These are phyloP conservation scores for Aspergillus tanneri DNA, from an alignment of 2,329 filamentous ascomycete species.

Conservation along the genomic window DNA sequence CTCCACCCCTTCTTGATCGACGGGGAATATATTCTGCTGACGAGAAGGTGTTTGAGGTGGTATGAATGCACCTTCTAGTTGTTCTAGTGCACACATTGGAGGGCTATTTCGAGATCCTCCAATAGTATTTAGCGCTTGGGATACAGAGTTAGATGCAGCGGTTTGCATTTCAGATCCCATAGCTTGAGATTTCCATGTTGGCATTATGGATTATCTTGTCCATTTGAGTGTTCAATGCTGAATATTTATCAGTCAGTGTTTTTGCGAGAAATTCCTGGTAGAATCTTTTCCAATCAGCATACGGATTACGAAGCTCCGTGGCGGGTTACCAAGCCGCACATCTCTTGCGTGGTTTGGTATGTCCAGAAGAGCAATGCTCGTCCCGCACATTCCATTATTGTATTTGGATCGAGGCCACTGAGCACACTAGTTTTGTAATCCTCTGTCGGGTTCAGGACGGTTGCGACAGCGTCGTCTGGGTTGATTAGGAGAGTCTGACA, in stretches of 20 bases:
- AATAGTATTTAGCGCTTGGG: conserved; percentile 46
- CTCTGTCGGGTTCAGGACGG: conserved; percentile 73
- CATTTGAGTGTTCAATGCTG: conserved; percentile 62
- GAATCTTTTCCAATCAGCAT: conserved; percentile 49
- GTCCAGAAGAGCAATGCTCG: conserved; percentile 80
- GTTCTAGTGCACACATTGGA: conserved; percentile 13
- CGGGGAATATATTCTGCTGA: conserved; percentile 22
- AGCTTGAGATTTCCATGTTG: conserved; percentile 66
- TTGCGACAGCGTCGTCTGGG: conserved; percentile 71
- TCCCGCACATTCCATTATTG: conserved; percentile 83
- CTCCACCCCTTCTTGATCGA: conserved; percentile 33
- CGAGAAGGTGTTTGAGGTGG: conserved; percentile 27
- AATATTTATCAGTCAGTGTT: conserved; percentile 70
- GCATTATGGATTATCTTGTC: conserved; percentile 74
- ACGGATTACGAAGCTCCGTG: not conserved
- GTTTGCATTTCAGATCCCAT: conserved; percentile 55
- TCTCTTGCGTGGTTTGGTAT: conserved; percentile 81
- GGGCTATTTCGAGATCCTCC: conserved; percentile 20
- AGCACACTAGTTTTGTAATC: conserved; percentile 87
- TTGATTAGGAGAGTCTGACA: conserved; percentile 68
- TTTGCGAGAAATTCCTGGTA: conserved; percentile 77
- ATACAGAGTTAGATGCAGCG: conserved; percentile 55
- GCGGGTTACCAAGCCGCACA: conserved; percentile 53
- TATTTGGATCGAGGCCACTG: conserved; percentile 74
- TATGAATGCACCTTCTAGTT: conserved; percentile 12